A percentile compares a stretch with the other conserved stretches of the same genome.
phyloP scores from a whole-genome alignment of 2,329 filamentous ascomycete species.

The Ceratocystis variospora region DNA sequence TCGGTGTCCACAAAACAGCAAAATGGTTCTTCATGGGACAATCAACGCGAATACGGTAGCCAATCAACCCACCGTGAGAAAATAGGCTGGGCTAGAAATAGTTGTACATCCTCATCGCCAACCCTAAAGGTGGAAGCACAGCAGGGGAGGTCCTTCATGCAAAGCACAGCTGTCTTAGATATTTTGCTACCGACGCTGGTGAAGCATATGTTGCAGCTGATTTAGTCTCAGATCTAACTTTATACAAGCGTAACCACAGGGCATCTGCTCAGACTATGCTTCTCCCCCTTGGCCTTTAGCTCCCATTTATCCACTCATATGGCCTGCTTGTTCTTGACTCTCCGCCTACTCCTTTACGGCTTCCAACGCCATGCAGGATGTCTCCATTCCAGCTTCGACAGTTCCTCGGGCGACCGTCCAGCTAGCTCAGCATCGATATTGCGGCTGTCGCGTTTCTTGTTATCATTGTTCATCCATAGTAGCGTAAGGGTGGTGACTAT shows the following conservation, averaged over 20 bases:
- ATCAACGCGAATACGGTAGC: too few species aligned
- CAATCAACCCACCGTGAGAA: too few species aligned
- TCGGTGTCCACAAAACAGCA: too few species aligned
- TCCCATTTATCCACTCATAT: too few species aligned
- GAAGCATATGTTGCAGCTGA: not conserved
- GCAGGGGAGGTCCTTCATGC: not conserved
- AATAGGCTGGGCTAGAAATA: too few species aligned
- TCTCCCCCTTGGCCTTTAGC: not conserved
- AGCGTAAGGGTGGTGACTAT: conserved; percentile 36
- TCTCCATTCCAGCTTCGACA: conserved; percentile 52
- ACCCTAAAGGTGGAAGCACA: too few species aligned
- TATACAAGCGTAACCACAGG: not conserved
- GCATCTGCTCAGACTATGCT: not conserved
- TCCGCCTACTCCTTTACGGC: conserved; percentile 17
- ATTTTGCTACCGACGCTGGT: not conserved
- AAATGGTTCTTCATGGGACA: too few species aligned
- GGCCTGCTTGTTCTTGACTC: too few species aligned
- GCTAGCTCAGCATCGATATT: conserved; percentile 44
- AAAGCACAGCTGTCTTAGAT: not conserved
- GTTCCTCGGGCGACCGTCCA: conserved; percentile 38
- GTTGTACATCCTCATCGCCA: not conserved
- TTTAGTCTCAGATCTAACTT: not conserved
- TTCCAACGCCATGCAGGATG: conserved; percentile 54
- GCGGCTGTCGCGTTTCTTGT: conserved; percentile 41
- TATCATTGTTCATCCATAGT: conserved; percentile 50